Evolutionary conservation across 1,139 yeast genomes (phyloP).

Genomic region (Schizosaccharomyces versatilis): DNA sequence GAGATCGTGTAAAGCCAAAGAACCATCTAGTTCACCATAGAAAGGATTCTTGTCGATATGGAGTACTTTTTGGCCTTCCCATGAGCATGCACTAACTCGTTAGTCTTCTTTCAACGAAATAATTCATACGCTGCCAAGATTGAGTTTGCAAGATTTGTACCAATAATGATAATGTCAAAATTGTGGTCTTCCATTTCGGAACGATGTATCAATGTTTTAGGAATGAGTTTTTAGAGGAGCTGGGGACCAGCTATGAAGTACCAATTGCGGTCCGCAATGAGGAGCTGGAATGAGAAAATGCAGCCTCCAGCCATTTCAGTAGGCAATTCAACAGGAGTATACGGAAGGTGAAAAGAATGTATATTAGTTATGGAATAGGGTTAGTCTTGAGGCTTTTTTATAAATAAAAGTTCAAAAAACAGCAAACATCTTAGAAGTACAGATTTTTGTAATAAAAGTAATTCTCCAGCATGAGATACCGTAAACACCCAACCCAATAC

Average conservation of each 20-base stretch:
- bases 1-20: conserved; percentile 66
- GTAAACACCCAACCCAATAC: background rate
- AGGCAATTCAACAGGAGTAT: too few relatives aligned
- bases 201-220: too few relatives aligned
- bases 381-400: background rate
- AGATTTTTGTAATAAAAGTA: background rate
- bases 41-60: conserved; percentile 67
- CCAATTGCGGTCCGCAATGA: too few relatives aligned
- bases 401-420: background rate
- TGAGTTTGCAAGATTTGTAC: conserved; percentile 79
- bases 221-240: too few relatives aligned
- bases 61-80: conserved; percentile 84
- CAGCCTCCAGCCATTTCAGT: too few relatives aligned
- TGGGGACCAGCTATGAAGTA: too few relatives aligned
- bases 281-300: too few relatives aligned
- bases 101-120: background rate
- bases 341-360: too few relatives aligned
- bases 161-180: conserved; percentile 73
- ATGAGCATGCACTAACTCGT: conserved; percentile 40
- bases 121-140: conserved; percentile 46
- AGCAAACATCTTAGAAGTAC: background rate
- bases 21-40: conserved; percentile 76
- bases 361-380: too few relatives aligned
- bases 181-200: background rate
- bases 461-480: background rate